Base-by-base conservation (phyloP, 2,329 filamentous ascomycete species). In the Fusarium setosum region DNA sequence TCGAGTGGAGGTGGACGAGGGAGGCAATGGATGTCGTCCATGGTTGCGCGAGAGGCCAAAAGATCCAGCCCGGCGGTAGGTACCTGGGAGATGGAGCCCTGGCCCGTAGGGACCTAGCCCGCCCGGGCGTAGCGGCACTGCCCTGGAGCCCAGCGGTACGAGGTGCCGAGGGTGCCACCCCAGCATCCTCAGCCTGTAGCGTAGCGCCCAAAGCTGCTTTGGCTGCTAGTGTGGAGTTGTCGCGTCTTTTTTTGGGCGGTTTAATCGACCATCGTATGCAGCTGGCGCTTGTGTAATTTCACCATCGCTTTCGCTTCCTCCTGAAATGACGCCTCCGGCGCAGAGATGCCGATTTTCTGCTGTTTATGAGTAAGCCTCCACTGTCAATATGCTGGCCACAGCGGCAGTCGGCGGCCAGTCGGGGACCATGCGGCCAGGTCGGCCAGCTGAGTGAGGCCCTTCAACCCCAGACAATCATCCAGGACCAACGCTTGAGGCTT, bases 61-160 rank as follows among this genome's bases (percentile, higher is more conserved):
- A 40, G 40, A 66, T 59, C 54, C 52, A 58, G 50, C 37, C 59
- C 54, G 50, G 56, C 31, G 64, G 63, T 61, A 57, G 58, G 20
- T 47, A 34, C 49, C 49, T 41, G 35, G 29, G 41, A n/a, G 17
- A 47, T n/a, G 37, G 20, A 12, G 37, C 37, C 20, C 18, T 41
- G 37, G 13, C 29, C 9, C 21, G 24, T 40, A 41, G 23, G 13
- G 21, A 6, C 40, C 7, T n/a, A n/a, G n/a, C n/a, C n/a, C n/a
- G n/a, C n/a, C n/a, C n/a, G n/a, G n/a, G n/a, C n/a, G n/a, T n/a
- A n/a, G n/a, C n/a, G n/a, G n/a, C n/a, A n/a, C n/a, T n/a, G n/a
- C n/a, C n/a, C n/a, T n/a, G n/a, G n/a, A 17, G 40, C n/a, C 37
- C 40, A 38, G 49, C 49, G 26, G 44, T 23, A 32, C 24, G 37